phyloP scores from a whole-genome alignment of 2,329 filamentous ascomycete species.

The Fusarium sp. region DNA sequence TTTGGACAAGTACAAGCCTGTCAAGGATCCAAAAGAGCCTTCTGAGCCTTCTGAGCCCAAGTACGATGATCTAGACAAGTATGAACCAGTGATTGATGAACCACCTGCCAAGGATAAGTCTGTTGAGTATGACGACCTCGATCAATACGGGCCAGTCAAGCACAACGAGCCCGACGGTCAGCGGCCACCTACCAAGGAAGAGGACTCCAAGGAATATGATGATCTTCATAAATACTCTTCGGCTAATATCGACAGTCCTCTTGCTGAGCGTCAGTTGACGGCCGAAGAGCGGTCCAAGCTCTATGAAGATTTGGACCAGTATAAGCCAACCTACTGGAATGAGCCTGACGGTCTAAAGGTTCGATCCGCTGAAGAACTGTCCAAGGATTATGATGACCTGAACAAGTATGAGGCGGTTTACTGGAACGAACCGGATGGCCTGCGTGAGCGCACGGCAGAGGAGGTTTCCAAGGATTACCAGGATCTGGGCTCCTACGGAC shows the following conservation, averaged over 20 bases:
- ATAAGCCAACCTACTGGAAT: conserved; percentile 49
- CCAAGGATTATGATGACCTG: conserved; percentile 53
- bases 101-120: conserved; percentile 41
- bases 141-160: conserved; percentile 52
- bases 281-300: conserved; percentile 51
- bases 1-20: conserved; percentile 52
- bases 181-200: conserved; percentile 38
- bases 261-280: conserved; percentile 42
- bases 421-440: conserved; percentile 49
- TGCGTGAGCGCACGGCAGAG: conserved; percentile 46
- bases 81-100: conserved; percentile 50
- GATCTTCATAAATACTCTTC: conserved; percentile 52
- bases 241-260: conserved; percentile 45
- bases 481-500: conserved; percentile 56
- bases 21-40: conserved; percentile 40
- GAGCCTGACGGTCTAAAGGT: conserved; percentile 50
- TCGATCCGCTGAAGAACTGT: conserved; percentile 48
- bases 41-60: conserved; percentile 28
- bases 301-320: conserved; percentile 56
- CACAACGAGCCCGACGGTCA: conserved; percentile 47
- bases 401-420: conserved; percentile 47
- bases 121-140: conserved; percentile 51
- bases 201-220: conserved; percentile 51
- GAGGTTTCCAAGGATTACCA: conserved; percentile 54
- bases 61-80: conserved; percentile 51